A percentile compares a stretch with the other conserved stretches of the same genome.
phyloP scores from a whole-genome alignment of 371 early-diverging fungal species.

The Mortierella sp. region DNA sequence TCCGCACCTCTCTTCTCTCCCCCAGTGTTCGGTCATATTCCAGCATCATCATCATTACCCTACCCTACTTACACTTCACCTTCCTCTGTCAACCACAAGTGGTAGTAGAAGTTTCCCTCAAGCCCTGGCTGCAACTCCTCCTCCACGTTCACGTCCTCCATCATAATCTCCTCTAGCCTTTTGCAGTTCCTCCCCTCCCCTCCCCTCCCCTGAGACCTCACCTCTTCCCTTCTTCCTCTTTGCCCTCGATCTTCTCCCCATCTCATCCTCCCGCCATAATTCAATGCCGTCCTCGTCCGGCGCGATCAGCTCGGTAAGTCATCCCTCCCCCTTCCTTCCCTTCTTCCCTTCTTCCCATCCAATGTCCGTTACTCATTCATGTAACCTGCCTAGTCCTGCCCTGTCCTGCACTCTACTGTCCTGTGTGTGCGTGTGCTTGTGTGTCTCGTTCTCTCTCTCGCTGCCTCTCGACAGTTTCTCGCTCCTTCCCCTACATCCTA shows the following conservation, averaged over 20 bases:
- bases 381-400: neutral
- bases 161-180: neutral
- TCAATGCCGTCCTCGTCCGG: constrained; percentile 32
- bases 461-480: neutral
- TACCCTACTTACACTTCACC: neutral
- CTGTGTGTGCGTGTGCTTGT: neutral
- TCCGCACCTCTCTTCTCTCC: neutral
- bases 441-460: neutral
- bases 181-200: neutral
- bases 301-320: constrained; percentile 53
- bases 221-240: neutral
- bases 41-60: neutral
- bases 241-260: neutral
- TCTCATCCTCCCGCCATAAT: constrained; percentile 1
- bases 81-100: too few species aligned
- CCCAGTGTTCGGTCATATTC: neutral
- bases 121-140: neutral
- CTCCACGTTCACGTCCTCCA: neutral
- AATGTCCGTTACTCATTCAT: neutral
- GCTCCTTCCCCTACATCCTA: neutral
- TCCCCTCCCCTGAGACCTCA: neutral
- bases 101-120: neutral
- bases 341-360: neutral
- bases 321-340: neutral
- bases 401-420: neutral